These are phyloP conservation scores for Calonectria henricotiae DNA, from an alignment of 2,329 filamentous ascomycete species.

Conservation along the genomic window DNA sequence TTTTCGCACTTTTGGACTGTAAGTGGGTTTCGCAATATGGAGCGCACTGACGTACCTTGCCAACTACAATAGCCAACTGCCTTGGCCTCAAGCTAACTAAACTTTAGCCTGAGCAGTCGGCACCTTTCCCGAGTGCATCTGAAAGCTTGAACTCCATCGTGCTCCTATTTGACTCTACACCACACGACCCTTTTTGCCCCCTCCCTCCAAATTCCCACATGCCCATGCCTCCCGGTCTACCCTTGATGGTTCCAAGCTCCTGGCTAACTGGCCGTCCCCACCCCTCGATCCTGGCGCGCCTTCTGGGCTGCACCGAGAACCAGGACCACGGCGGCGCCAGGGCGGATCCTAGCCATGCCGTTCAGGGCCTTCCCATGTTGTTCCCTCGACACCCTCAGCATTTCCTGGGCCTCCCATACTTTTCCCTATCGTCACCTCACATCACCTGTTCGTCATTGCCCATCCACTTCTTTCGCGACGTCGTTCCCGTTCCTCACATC, in stretches of 20 bases:
- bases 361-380: slow-evolving; percentile 36
- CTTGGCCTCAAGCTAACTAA: slow-evolving; percentile 28
- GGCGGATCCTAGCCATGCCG: slow-evolving; percentile 45
- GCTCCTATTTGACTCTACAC: slow-evolving; percentile 30
- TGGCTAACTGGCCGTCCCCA: slow-evolving; percentile 42
- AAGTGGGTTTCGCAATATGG: slow-evolving; percentile 4
- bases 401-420: slow-evolving; percentile 28
- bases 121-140: slow-evolving; percentile 49
- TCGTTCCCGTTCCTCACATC: slow-evolving; percentile 23
- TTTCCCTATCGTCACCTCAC: slow-evolving; percentile 38
- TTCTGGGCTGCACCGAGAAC: slow-evolving; percentile 51
- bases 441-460: slow-evolving; percentile 44
- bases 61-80: slow-evolving; percentile 19
- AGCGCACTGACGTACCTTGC: slow-evolving; percentile 24
- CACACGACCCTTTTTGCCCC: slow-evolving; percentile 27
- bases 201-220: slow-evolving; percentile 26
- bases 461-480: slow-evolving; percentile 25
- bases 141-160: slow-evolving; percentile 35
- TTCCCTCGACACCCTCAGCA: slow-evolving; percentile 31
- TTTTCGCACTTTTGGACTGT: slow-evolving; percentile 7
- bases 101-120: slow-evolving; percentile 40
- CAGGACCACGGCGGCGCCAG: slow-evolving; percentile 49
- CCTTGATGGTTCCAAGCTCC: slow-evolving; percentile 41
- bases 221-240: slow-evolving; percentile 36
- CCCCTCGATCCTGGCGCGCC: slow-evolving; percentile 48